Percentiles rank a stretch among this genome's conserved stretches.
Conservation (phyloP, 192 early-diverging fungal species). For the Geosiphon pyriformis region DNA sequence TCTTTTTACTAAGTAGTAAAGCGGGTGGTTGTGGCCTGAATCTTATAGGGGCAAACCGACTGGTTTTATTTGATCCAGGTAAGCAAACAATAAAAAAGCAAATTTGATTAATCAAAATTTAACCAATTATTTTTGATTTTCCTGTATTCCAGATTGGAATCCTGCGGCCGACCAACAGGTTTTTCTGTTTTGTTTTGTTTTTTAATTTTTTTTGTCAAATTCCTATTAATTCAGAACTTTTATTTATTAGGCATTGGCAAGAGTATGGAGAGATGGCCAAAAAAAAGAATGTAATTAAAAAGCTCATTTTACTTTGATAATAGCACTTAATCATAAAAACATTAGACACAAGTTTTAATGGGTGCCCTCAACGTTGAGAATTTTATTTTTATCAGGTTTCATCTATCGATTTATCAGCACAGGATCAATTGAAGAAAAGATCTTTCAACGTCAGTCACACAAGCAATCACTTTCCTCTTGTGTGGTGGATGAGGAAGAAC, state of each 20-base stretch:
- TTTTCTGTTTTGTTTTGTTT: too few species aligned
- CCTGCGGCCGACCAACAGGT: conserved; percentile 92
- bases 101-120: not conserved
- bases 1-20: conserved; percentile 95
- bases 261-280: conserved; percentile 87
- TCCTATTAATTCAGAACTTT: conserved; percentile 24
- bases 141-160: conserved; percentile 71
- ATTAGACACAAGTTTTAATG: too few species aligned
- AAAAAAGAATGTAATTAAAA: conserved; percentile 61
- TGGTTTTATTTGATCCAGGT: conserved; percentile 90
- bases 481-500: conserved; percentile 91
- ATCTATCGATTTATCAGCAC: conserved; percentile 98
- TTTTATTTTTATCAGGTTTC: conserved; percentile 57
- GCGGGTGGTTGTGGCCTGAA: conserved; percentile 99
- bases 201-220: too few species aligned
- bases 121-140: not conserved
- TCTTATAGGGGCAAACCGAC: conserved; percentile 94
- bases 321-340: not conserved
- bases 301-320: not conserved
- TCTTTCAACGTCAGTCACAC: conserved; percentile 90
- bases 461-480: conserved; percentile 85
- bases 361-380: too few species aligned
- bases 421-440: conserved; percentile 99
- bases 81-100: not conserved
- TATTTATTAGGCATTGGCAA: conserved; percentile 57